These are phyloP conservation scores for Rosa persica DNA, from an alignment of 306 rosid species.

Conservation along the genomic window DNA sequence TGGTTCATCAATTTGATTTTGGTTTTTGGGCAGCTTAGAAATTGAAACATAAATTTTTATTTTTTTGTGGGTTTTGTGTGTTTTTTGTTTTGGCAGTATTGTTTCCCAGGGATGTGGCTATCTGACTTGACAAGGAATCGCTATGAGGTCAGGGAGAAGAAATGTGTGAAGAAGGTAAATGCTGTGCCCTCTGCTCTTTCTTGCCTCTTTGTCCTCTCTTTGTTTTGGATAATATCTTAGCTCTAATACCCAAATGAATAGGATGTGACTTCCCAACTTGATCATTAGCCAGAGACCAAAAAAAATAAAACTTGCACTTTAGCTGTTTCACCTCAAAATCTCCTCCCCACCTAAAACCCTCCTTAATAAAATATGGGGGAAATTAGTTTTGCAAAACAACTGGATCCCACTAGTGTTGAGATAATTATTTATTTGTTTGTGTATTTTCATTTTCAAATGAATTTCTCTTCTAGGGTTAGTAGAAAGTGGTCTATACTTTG, in stretches of 20 bases:
- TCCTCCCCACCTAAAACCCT: neutral
- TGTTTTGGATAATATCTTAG: neutral
- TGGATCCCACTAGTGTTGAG: neutral
- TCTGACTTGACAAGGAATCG: conserved; percentile 71
- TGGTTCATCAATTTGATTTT: neutral
- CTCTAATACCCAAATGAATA: conserved; percentile 2
- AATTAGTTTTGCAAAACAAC: neutral
- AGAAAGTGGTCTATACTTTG: neutral
- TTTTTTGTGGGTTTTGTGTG: neutral
- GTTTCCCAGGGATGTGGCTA: conserved; percentile 82
- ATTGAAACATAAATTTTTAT: neutral
- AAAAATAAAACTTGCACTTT: too few species aligned
- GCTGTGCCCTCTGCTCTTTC: conserved; percentile 12
- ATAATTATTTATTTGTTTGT: neutral
- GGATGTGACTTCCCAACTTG: neutral
- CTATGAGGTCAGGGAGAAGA: conserved; percentile 80
- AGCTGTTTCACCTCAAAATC: neutral
- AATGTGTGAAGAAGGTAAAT: conserved; percentile 66
- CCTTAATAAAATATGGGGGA: neutral
- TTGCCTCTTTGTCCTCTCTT: neutral
- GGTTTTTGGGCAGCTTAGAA: neutral
- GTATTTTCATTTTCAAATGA: neutral
- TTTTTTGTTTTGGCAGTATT: conserved; percentile 45
- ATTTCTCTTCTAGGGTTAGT: neutral
- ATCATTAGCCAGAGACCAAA: neutral